Evolutionary conservation across 257 asterid species (phyloP).

Genomic region (Capsicum baccatum): DNA sequence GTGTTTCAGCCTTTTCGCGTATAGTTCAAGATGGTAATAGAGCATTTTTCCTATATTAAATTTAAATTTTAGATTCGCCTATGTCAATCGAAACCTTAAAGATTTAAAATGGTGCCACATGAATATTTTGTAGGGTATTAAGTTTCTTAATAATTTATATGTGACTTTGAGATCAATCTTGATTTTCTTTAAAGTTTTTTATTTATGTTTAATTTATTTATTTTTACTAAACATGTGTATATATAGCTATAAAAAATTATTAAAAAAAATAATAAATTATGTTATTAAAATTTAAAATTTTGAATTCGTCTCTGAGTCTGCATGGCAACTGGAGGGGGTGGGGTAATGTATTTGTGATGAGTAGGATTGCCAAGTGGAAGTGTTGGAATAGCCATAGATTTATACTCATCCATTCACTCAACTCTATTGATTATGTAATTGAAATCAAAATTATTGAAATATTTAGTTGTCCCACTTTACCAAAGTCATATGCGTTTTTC

Average conservation of each 20-base stretch:
- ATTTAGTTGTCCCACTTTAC: slow-evolving; percentile 13
- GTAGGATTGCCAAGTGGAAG: slow-evolving; percentile 39
- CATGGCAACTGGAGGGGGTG: neutral
- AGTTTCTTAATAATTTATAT: neutral
- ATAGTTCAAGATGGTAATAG: too few relatives aligned
- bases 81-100: too few relatives aligned
- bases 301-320: too few relatives aligned
- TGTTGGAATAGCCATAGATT: slow-evolving; percentile 21
- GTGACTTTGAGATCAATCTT: neutral
- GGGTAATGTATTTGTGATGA: slow-evolving; percentile 28
- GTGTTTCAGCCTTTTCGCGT: too few relatives aligned
- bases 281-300: too few relatives aligned
- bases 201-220: too few relatives aligned
- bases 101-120: neutral
- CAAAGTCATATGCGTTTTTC: slow-evolving; percentile 22
- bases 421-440: slow-evolving; percentile 15
- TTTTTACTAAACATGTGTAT: too few relatives aligned
- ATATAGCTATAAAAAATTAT: too few relatives aligned
- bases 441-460: slow-evolving; percentile 11
- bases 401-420: slow-evolving; percentile 24
- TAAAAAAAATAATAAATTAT: too few relatives aligned
- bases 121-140: neutral
- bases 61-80: too few relatives aligned
- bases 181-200: too few relatives aligned
- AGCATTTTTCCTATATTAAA: too few relatives aligned